phyloP scores from a whole-genome alignment of 108 stramenopile species.

The Nitzschia palea region DNA sequence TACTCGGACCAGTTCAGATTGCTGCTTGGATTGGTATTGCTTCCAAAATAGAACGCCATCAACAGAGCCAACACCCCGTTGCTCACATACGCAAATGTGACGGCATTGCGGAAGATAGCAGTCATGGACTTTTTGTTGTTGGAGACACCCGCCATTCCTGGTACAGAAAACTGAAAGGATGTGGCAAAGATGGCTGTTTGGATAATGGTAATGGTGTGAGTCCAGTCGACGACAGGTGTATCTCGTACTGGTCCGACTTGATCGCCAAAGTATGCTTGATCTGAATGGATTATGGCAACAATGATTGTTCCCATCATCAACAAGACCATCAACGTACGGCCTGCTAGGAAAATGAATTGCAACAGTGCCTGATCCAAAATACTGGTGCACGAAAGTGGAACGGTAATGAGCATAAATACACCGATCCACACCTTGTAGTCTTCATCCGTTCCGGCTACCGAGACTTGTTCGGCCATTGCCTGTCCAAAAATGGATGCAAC shows the following conservation, averaged over 20 bases:
- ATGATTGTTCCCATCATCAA: constrained; percentile 17
- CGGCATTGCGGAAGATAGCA: neutral
- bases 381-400: constrained; percentile 15
- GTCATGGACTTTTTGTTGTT: constrained; percentile 5
- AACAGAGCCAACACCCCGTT: neutral
- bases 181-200: constrained; percentile 17
- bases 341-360: constrained; percentile 17
- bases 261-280: neutral
- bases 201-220: constrained; percentile 4
- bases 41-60: constrained; percentile 15
- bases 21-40: constrained; percentile 2
- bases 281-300: neutral
- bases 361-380: constrained; percentile 14
- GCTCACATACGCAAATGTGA: neutral
- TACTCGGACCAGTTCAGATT: constrained; percentile 2
- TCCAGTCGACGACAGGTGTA: neutral
- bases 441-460: neutral
- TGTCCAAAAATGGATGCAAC: constrained; percentile 16
- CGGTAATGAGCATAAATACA: constrained; percentile 7
- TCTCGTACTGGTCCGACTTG: neutral
- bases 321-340: constrained; percentile 14
- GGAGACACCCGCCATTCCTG: neutral
- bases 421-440: constrained; percentile 9
- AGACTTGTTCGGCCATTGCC: constrained; percentile 11
- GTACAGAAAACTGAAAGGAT: constrained; percentile 23